phyloP scores from a whole-genome alignment of 139 green algal species.

The Bryopsis sp. region DNA sequence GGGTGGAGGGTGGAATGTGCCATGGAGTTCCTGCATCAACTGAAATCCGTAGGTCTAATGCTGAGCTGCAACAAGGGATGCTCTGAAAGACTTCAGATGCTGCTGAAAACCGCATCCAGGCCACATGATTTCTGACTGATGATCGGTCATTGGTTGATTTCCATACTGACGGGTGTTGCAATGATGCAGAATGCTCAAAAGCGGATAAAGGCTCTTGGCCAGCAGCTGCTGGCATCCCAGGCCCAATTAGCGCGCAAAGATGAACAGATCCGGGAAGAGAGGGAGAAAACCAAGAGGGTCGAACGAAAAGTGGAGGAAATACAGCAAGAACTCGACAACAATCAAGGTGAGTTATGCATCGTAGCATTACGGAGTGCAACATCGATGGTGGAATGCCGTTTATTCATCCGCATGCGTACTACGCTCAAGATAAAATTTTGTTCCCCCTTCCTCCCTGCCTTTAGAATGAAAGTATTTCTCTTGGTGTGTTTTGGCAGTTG shows the following conservation, averaged over 20 bases:
- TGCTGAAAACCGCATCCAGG: too few relatives aligned
- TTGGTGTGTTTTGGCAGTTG: conserved; percentile 28
- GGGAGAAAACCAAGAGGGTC: conserved; percentile 15
- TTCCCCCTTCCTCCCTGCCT: neutral
- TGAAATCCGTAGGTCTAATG: too few relatives aligned
- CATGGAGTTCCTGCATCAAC: too few relatives aligned
- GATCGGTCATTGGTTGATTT: neutral
- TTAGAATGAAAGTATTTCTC: conserved; percentile 15
- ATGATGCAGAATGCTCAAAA: conserved; percentile 27
- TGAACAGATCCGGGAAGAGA: conserved; percentile 11
- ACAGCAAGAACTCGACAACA: conserved; percentile 57
- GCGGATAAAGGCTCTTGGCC: conserved; percentile 30
- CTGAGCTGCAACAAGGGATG: too few relatives aligned
- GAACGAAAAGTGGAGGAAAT: conserved; percentile 36
- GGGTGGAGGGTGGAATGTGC: too few relatives aligned
- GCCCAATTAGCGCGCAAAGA: conserved; percentile 28
- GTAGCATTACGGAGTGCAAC: neutral
- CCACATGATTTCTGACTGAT: too few relatives aligned
- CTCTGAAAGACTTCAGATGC: too few relatives aligned
- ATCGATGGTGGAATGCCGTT: neutral
- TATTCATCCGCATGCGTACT: too few relatives aligned
- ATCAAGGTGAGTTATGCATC: conserved; percentile 30
- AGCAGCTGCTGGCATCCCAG: conserved; percentile 31
- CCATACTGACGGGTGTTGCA: neutral
- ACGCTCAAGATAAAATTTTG: too few relatives aligned